Evolutionary conservation across 352 stramenopile genomes (phyloP).

Genomic region (Phytophthora pisi): DNA sequence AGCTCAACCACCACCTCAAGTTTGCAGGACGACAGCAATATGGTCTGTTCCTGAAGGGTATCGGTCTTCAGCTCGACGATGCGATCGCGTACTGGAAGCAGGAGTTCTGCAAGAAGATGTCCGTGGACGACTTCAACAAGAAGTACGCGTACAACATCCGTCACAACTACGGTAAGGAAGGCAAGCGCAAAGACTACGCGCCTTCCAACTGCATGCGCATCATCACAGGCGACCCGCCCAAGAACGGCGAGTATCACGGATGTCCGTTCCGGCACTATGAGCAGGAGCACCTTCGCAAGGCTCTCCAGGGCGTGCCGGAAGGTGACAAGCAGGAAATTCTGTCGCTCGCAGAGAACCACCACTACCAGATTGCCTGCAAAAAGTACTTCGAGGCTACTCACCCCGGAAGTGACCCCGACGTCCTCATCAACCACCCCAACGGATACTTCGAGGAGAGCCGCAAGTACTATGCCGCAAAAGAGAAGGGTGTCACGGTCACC

Average conservation of each 20-base stretch:
- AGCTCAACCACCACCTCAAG: constrained; percentile 97
- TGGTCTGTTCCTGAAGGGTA: constrained; percentile 98
- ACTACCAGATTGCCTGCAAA: constrained; percentile 98
- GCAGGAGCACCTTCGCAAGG: constrained; percentile 90
- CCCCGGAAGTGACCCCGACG: constrained; percentile 76
- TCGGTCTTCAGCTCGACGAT: constrained; percentile 96
- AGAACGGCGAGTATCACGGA: constrained; percentile 96
- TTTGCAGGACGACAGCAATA: constrained; percentile 97
- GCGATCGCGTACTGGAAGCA: constrained; percentile 96
- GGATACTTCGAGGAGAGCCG: constrained; percentile 97
- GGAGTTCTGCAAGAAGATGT: constrained; percentile 94
- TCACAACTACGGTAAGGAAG: constrained; percentile 99
- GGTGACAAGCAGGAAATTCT: constrained; percentile 94
- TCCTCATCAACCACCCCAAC: constrained; percentile 99
- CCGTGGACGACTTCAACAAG: constrained; percentile 98
- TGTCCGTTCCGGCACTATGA: constrained; percentile 98
- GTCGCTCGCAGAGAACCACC: constrained; percentile 86
- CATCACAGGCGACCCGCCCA: constrained; percentile 95
- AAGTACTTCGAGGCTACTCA: constrained; percentile 98
- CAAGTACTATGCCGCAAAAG: constrained; percentile 92
- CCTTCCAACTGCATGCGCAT: constrained; percentile 98
- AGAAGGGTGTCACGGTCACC: constrained; percentile 63
- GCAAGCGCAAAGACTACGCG: constrained; percentile 97
- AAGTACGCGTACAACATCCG: constrained; percentile 99
- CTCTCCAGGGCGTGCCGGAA: constrained; percentile 82